Evolutionary conservation across 768 basidiomycete genomes (phyloP).

Genomic region (Lactifluus echinatus): DNA sequence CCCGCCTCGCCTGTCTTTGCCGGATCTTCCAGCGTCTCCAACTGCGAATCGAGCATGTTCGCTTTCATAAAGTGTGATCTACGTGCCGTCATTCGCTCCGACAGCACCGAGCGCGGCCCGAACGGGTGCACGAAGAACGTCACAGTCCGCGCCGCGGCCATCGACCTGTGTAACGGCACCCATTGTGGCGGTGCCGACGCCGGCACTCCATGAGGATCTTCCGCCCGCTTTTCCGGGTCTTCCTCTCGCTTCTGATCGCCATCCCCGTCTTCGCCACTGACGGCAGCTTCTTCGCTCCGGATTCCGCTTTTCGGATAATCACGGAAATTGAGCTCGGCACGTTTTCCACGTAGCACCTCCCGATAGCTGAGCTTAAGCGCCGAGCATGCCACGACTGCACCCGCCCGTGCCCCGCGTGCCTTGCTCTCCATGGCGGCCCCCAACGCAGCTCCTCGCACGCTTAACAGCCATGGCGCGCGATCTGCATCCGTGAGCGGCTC

Average conservation of each 20-base stretch:
- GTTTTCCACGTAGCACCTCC: conserved; percentile 60
- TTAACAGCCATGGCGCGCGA: conserved; percentile 76
- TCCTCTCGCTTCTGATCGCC: no score
- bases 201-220: conserved; percentile 24
- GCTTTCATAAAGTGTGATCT: conserved; percentile 80
- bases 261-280: neutral
- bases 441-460: conserved; percentile 60
- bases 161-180: neutral
- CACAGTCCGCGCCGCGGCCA: neutral
- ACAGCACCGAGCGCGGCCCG: conserved; percentile 45
- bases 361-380: conserved; percentile 77
- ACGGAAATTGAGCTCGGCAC: neutral
- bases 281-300: neutral
- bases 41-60: conserved; percentile 71
- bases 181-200: conserved; percentile 26
- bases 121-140: conserved; percentile 81
- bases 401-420: conserved; percentile 23
- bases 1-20: conserved; percentile 45
- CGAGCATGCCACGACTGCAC: conserved; percentile 82
- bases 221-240: conserved; percentile 16
- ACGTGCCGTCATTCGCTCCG: conserved; percentile 55
- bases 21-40: conserved; percentile 62
- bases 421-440: conserved; percentile 46
- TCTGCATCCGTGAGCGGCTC: conserved; percentile 72
- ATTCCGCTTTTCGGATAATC: neutral